Percentiles rank a stretch among this genome's conserved stretches.
These are phyloP conservation scores for Colletotrichum sojae DNA, from an alignment of 2,329 filamentous ascomycete species.

Conservation along the genomic window DNA sequence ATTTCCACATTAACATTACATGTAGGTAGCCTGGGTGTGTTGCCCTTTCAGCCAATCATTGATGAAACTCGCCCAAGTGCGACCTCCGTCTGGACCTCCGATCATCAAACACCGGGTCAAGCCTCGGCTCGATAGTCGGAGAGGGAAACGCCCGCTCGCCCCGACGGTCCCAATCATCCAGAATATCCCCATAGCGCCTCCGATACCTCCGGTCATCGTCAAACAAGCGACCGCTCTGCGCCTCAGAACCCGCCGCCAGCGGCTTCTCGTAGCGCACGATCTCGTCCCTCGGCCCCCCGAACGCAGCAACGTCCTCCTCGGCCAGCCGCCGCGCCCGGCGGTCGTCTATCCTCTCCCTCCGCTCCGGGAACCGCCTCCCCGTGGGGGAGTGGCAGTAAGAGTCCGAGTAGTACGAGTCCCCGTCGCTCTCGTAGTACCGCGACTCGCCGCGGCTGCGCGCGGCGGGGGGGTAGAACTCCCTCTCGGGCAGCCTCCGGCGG, in stretches of 20 bases:
- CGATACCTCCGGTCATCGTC: constrained; percentile 18
- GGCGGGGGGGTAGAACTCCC: constrained; percentile 33
- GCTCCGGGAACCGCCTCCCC: constrained; percentile 35
- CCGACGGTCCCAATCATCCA: constrained; percentile 33
- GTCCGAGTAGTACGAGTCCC: constrained; percentile 30
- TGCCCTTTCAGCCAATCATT: too few species aligned
- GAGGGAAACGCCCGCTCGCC: constrained; percentile 12
- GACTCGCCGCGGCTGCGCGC: constrained; percentile 10
- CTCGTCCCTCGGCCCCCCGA: constrained; percentile 25
- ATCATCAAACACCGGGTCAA: constrained; percentile 19
- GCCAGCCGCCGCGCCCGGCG: background rate
- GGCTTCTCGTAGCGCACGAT: constrained; percentile 29
- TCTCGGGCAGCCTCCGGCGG: constrained; percentile 11
- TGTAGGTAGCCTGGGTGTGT: too few species aligned
- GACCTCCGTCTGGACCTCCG: constrained; percentile 23
- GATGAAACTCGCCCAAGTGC: background rate
- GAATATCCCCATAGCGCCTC: constrained; percentile 20
- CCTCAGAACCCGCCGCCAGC: constrained; percentile 22
- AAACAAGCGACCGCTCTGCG: constrained; percentile 9
- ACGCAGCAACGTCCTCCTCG: constrained; percentile 5
- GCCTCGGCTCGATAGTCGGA: constrained; percentile 18
- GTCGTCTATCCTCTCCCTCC: constrained; percentile 33
- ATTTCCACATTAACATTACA: background rate
- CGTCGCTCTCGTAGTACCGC: constrained; percentile 28
- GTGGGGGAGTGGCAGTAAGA: constrained; percentile 28